Evolutionary conservation across 2,329 filamentous ascomycete genomes (phyloP).

Genomic region (Gliomastix tumulicola): DNA sequence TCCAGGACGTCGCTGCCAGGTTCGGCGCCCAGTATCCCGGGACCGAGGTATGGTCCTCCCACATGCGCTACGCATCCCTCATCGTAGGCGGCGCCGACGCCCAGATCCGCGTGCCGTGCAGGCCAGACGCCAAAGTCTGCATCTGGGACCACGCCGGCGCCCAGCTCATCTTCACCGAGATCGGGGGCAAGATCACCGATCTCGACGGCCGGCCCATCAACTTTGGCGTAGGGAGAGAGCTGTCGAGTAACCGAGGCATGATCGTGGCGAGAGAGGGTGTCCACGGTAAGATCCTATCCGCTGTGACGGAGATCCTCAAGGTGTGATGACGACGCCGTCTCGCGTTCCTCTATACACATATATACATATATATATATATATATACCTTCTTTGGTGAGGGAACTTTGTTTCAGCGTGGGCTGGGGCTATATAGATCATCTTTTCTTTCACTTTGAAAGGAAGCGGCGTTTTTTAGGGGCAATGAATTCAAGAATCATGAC

Average conservation of each 20-base stretch:
- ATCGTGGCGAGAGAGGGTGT: constrained; percentile 35
- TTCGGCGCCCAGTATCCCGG: constrained; percentile 24
- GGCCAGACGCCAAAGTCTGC: constrained; percentile 12
- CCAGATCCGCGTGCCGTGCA: constrained; percentile 19
- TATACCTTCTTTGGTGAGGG: too few species aligned
- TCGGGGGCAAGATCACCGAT: constrained; percentile 47
- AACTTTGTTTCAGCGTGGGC: too few species aligned
- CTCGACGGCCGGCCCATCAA: constrained; percentile 26
- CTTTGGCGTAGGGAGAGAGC: constrained; percentile 24
- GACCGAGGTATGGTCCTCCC: constrained; percentile 30
- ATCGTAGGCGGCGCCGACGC: constrained; percentile 26
- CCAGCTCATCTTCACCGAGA: constrained; percentile 48
- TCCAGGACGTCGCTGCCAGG: constrained; percentile 16
- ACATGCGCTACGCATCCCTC: constrained; percentile 28
- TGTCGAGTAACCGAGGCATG: constrained; percentile 24
- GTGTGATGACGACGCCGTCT: too few species aligned
- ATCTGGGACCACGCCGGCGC: constrained; percentile 52
- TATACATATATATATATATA: neutral
- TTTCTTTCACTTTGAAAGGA: neutral
- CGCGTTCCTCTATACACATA: too few species aligned
- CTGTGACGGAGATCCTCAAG: too few species aligned
- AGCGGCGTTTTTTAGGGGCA: too few species aligned
- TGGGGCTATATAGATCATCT: neutral
- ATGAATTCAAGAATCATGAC: too few species aligned
- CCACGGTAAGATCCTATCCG: constrained; percentile 33